Evolutionary conservation across 2,329 filamentous ascomycete genomes (phyloP), one percentile per base, ranked within the genome.

Genomic region (Pyrenophora graminea): DNA sequence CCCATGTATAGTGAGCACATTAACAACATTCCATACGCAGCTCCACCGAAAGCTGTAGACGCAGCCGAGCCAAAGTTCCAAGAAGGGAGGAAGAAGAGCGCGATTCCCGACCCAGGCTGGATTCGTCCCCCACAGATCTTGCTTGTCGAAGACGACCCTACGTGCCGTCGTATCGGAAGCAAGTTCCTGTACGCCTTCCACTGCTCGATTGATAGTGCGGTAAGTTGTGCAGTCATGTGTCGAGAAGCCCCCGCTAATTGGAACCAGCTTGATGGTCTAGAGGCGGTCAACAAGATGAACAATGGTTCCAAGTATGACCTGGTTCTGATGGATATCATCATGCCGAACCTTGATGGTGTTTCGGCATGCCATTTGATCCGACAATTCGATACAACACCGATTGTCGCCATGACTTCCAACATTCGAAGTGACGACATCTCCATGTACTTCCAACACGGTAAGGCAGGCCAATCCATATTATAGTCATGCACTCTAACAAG

Each of bases 381-480:
- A 45, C 90, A 96, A 68, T 90, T 93, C 56, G 86, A 91, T 32
- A 84, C 86, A 5, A 86, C 89, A 17, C 94, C 94, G 0, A 95
- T 99, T 64, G 90, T 99, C 51, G 94, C 94, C 39, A 97, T 99
- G 94, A 99, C 94, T 3, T 97, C 93, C 3, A 99, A 97, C 69
- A 97, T 99, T 59, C 85, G 94, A 59, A 92, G 91, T 54, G 93
- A 97, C 66, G 94, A 99, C 70, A 95, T 97, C 55, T 90, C 93
- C 46, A 92, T 95, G 77, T 99, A 99, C 71, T 97, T 97, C 77
- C 87, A 93, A 66, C 92, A 96, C 76, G 94, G 92, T 94, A 82
- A 79, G 87, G 67, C 6, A 18, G 6, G 8, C 15, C 31, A 3
- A 7, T n/a, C 17, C 21, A 33, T 13, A 8, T 17, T 6, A 8